Percentiles rank a stretch among this genome's conserved stretches.
These are phyloP conservation scores for Pleurotus djamor DNA, from an alignment of 768 basidiomycete species.

Conservation along the genomic window DNA sequence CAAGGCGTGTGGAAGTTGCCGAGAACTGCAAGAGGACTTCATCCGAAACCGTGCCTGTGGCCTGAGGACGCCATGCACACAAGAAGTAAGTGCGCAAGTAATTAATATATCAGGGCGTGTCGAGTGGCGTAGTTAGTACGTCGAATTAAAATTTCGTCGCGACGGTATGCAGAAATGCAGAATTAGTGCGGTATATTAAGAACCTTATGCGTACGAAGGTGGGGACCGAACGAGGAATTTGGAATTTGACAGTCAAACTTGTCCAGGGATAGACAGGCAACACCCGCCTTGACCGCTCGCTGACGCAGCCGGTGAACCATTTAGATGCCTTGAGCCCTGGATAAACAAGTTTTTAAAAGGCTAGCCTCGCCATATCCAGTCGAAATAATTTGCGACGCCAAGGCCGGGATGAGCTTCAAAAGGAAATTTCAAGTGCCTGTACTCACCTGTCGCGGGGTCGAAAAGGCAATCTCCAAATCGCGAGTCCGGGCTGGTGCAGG, in stretches of 20 bases:
- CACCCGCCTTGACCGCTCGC: neutral
- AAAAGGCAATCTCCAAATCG: constrained; percentile 5
- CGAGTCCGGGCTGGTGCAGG: neutral
- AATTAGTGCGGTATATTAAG: neutral
- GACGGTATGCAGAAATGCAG: neutral
- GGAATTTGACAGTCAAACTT: neutral
- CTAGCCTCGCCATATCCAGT: neutral
- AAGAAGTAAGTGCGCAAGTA: neutral
- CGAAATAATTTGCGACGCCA: neutral
- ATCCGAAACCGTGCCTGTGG: constrained; percentile 6
- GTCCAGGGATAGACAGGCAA: neutral
- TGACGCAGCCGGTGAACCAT: neutral
- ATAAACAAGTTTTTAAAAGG: neutral
- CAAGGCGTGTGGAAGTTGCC: constrained; percentile 7
- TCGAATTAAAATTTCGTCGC: no score
- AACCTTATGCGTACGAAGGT: neutral
- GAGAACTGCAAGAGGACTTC: neutral
- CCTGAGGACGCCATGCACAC: neutral
- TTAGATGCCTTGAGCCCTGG: neutral
- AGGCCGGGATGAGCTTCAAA: neutral
- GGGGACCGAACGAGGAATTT: neutral
- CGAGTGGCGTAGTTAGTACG: neutral
- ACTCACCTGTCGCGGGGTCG: constrained; percentile 2
- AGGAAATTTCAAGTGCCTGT: neutral
- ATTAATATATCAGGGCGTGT: no score